phyloP scores from a whole-genome alignment of 2,329 filamentous ascomycete genomes.

The Verticillium albo-atrum region DNA sequence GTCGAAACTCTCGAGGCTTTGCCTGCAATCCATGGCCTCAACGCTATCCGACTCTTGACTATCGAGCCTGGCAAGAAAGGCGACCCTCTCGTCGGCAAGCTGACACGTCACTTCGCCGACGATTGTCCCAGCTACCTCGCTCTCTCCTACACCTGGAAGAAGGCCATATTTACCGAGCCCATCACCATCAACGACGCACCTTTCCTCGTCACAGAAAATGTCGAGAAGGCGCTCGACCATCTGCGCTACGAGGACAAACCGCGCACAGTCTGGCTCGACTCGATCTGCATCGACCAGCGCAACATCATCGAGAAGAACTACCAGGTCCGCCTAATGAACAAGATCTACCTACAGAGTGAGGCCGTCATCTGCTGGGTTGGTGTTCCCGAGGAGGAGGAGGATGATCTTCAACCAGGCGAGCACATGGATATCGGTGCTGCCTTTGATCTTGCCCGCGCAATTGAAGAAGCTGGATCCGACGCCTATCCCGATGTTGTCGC shows the following conservation, averaged over 20 bases:
- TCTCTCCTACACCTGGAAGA: background rate
- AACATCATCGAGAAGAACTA: conserved; percentile 17
- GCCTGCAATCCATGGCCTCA: background rate
- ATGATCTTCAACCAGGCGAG: background rate
- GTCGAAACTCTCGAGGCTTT: background rate
- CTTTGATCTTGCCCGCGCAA: background rate
- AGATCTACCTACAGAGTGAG: conserved; percentile 17
- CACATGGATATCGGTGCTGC: background rate
- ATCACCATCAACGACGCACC: background rate
- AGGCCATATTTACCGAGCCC: background rate
- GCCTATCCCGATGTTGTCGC: background rate
- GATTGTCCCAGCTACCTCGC: background rate
- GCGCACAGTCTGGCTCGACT: conserved; percentile 20
- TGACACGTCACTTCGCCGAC: background rate
- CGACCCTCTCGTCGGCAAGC: background rate
- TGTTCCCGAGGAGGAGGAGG: conserved; percentile 7
- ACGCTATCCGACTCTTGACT: background rate
- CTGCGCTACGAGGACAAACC: background rate
- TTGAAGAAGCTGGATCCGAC: background rate
- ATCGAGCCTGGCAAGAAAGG: background rate
- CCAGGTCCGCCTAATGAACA: conserved; percentile 22
- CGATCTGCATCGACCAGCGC: conserved; percentile 25
- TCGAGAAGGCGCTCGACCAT: background rate
- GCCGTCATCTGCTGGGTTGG: conserved; percentile 22
- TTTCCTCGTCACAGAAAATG: background rate